These are phyloP conservation scores for Biscogniauxia marginata DNA, from an alignment of 2,329 filamentous ascomycete species.

Conservation along the genomic window DNA sequence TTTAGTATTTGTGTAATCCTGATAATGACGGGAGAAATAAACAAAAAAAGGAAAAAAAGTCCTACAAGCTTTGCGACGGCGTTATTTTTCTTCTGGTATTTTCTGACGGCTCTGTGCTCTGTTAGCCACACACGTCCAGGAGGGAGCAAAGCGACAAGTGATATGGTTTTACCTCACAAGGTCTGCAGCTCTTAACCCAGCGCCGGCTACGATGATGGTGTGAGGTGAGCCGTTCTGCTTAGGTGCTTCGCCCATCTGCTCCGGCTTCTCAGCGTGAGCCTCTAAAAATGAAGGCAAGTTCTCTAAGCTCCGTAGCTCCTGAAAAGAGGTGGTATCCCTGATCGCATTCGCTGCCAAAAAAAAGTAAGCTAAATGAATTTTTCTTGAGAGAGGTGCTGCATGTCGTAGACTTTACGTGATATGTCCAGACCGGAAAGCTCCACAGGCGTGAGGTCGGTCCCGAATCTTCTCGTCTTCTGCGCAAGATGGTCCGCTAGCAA, in stretches of 20 bases:
- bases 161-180: constrained; percentile 60
- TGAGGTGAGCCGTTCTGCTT: constrained; percentile 73
- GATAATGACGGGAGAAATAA: not conserved
- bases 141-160: not conserved
- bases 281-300: constrained; percentile 80
- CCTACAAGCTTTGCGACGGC: constrained; percentile 76
- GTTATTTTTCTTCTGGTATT: constrained; percentile 75
- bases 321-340: constrained; percentile 75
- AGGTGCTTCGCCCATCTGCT: constrained; percentile 61
- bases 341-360: constrained; percentile 66
- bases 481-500: constrained; percentile 84
- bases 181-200: constrained; percentile 83
- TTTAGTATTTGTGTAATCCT: constrained; percentile 9
- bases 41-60: not conserved
- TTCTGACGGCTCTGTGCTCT: constrained; percentile 61
- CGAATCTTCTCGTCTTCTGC: constrained; percentile 74
- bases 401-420: too few species aligned
- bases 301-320: constrained; percentile 63
- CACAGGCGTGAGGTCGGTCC: constrained; percentile 75
- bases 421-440: constrained; percentile 83
- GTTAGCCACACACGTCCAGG: constrained; percentile 15
- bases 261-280: constrained; percentile 55
- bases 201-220: constrained; percentile 83
- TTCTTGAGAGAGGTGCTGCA: constrained; percentile 33
- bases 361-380: constrained; percentile 8